Evolutionary conservation across 768 basidiomycete species (phyloP), one percentile per base, ranked within the genome.

Genomic region (Agrocybe pediades): DNA sequence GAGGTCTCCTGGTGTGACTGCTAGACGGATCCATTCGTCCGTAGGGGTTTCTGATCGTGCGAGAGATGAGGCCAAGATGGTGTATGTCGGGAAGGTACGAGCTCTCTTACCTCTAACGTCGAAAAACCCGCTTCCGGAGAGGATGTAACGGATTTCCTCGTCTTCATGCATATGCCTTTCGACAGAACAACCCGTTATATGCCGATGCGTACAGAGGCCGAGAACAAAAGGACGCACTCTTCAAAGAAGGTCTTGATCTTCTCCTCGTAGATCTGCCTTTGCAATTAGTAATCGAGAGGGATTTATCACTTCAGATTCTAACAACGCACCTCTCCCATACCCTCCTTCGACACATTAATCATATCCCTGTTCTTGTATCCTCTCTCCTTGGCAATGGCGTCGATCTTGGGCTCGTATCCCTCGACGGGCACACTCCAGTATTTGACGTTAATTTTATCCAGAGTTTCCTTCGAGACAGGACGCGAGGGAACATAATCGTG

Each of bases 111-210:
- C 91, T 54, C 94, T 81, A 36, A 98, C 83, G 61, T 98, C 95
- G 65, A 97, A 98, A 77, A 85, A 98, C 0, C 93, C 95, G 30
- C 83, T 85, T n/a, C 95, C 95, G 0, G 80, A 76, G 36, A 93
- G 78, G 61, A 95, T 84, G 62, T 91, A 98, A 7, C 95, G 79
- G 64, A 95, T 96, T 71, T 98, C 95, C 64, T 98, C 95, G 62
- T 97, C 95, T 68, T 97, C 93, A 62, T 97, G 95, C 77, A 98
- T 81, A 62, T 97, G 94, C 62, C 91, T 92, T 46, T 19, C 11
- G 27, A 51, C n/a, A 15, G 21, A 47, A 17, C 30, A 4, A 46
- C 49, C 26, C 42, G 17, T 41, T 29, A 19, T 23, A 25, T 24
- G 21, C 29, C 24, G 11, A 27, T 9, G n/a, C 2, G 41, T n/a